Conservation (phyloP, 768 basidiomycete species). For the Lactarius deliciosus region DNA sequence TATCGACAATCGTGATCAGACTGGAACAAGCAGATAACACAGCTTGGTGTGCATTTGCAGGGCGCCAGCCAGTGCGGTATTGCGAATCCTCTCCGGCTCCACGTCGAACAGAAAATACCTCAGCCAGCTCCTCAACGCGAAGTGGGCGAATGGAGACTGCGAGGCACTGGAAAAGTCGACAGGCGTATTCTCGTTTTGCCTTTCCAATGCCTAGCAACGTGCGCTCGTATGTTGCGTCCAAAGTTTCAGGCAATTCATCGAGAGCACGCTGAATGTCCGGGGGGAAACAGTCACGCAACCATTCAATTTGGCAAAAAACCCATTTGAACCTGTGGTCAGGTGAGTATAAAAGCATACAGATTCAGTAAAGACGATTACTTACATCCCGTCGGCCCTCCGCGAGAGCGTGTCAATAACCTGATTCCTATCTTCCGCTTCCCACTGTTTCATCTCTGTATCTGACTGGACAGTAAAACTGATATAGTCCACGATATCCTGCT, state of each 20-base stretch:
- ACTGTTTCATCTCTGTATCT: background rate
- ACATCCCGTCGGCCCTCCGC: conserved; percentile 12
- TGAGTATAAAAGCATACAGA: background rate
- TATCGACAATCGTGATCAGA: background rate
- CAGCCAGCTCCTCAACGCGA: conserved; percentile 10
- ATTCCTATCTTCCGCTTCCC: background rate
- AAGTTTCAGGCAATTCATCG: background rate
- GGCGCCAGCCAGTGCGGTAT: background rate
- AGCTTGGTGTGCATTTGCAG: background rate
- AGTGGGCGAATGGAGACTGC: background rate
- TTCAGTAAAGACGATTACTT: background rate
- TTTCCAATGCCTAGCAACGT: conserved; percentile 1
- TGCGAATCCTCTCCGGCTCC: background rate
- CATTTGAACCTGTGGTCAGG: conserved; percentile 3
- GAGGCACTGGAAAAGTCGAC: background rate
- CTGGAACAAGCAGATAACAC: background rate
- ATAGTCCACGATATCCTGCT: background rate
- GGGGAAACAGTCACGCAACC: background rate
- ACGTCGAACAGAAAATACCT: background rate
- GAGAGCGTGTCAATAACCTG: conserved; percentile 1
- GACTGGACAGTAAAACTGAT: background rate
- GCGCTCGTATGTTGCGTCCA: conserved; percentile 13
- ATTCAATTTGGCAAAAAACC: conserved; percentile 8
- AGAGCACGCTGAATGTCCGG: background rate
- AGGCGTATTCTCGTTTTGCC: background rate